These are phyloP conservation scores for Xylariaceae sp. DNA, from an alignment of 2,329 filamentous ascomycete species.

Conservation along the genomic window DNA sequence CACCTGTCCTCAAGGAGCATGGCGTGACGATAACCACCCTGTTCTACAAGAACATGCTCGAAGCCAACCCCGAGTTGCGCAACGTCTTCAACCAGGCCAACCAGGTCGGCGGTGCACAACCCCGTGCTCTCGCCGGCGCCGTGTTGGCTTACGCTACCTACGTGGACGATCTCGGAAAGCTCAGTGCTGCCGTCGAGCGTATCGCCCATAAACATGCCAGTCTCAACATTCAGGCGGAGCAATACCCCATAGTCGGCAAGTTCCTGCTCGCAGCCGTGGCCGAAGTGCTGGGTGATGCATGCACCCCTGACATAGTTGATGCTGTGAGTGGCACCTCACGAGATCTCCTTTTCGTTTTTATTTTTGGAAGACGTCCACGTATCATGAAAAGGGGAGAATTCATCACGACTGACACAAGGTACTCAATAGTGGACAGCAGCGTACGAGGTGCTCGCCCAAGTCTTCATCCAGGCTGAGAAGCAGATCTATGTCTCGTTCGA, in stretches of 20 bases:
- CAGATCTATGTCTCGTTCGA: constrained; percentile 49
- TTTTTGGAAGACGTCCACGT: neutral
- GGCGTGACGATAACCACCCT: constrained; percentile 63
- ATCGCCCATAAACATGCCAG: constrained; percentile 74
- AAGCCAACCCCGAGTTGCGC: constrained; percentile 57
- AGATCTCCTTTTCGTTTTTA: neutral
- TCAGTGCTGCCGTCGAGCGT: constrained; percentile 54
- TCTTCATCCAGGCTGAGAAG: constrained; percentile 63
- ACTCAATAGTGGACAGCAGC: constrained; percentile 56
- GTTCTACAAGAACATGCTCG: constrained; percentile 67
- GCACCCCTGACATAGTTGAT: constrained; percentile 60
- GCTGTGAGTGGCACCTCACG: constrained; percentile 34
- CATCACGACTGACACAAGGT: constrained; percentile 1
- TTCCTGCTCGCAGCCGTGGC: constrained; percentile 64
- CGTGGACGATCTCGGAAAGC: constrained; percentile 62
- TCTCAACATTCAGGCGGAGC: constrained; percentile 61
- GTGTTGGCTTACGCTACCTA: constrained; percentile 68
- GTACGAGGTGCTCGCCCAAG: constrained; percentile 63
- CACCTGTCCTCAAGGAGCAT: constrained; percentile 63
- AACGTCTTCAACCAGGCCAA: constrained; percentile 67
- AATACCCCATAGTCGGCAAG: constrained; percentile 66
- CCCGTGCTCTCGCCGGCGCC: constrained; percentile 61
- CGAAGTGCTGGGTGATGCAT: constrained; percentile 59
- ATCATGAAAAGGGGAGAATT: too few relatives aligned
- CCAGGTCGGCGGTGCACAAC: constrained; percentile 63